phyloP scores from a whole-genome alignment of 169 alveolate genomes.

The Plasmodium coatneyi region DNA sequence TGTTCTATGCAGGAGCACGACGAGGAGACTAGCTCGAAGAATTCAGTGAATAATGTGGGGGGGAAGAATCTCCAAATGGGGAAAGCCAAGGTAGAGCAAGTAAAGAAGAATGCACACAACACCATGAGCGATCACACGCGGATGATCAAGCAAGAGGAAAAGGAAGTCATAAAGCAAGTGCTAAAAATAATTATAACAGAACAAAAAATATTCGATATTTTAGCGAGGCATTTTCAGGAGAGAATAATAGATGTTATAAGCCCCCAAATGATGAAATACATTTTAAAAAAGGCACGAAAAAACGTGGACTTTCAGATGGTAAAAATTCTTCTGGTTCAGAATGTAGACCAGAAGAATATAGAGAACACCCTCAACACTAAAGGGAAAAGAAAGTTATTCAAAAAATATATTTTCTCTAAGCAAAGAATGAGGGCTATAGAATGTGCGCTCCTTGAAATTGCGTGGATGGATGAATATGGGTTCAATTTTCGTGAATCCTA shows the following conservation, averaged over 20 bases:
- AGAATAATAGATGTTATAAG: background rate
- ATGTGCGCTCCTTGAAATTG: background rate
- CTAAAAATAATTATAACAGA: constrained; percentile 24
- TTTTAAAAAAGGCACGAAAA: constrained; percentile 19
- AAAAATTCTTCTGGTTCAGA: background rate
- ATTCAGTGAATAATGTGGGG: background rate
- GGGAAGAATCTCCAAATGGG: background rate
- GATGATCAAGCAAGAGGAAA: background rate
- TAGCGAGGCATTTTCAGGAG: background rate
- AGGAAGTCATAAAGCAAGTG: background rate
- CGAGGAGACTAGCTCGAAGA: background rate
- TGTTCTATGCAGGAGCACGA: background rate
- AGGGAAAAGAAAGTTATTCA: constrained; percentile 15
- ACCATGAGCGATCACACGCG: background rate
- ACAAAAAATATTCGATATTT: constrained; percentile 16
- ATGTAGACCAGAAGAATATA: constrained; percentile 27
- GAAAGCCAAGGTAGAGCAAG: background rate
- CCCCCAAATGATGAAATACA: constrained; percentile 1
- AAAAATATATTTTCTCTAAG: constrained; percentile 24
- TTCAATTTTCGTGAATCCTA: background rate
- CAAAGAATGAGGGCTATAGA: constrained; percentile 4
- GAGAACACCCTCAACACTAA: constrained; percentile 6
- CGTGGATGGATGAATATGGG: background rate
- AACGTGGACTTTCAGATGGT: constrained; percentile 3
- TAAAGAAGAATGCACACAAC: background rate